Evolutionary conservation across 1,284 basidiomycete genomes (phyloP), one percentile per base, ranked within the genome.

Genomic region (Mycena sp.): DNA sequence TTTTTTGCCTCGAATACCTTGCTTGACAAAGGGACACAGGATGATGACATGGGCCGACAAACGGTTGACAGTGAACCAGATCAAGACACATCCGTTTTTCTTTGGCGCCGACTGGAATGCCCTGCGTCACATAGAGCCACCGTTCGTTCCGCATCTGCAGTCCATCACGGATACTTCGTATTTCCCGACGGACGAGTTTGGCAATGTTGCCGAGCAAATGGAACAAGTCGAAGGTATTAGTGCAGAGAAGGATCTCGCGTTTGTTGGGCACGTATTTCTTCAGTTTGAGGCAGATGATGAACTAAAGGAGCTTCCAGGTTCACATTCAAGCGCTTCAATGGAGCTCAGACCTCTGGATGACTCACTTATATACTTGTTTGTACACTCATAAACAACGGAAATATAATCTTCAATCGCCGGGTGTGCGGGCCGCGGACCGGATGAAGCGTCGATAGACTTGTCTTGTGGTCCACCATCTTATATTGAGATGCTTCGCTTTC

Each of bases 181-280:
- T 81, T 99, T 98, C 89, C 96, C 96, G 1, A 96, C 94, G 23
- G 96, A 99, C 70, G 97, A 99, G 75, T 88, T 98, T 61, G 91
- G 93, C 65, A 91, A 95, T 72, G 88, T 94, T 14, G 84, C 89
- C 2, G 88, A 95, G 64, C 88, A 93, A 67, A 83, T 92, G 19
- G 87, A 87, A 49, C 85, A 84, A 64, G 86, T 87, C 14, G 90
- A 92, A 71, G 85, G 87, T 25, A 82, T 88, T 51, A 88, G 90
- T 62, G 88, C 92, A 56, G 93, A 93, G 80, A 91, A 96, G 77
- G 93, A 96, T 77, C 84, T 98, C 58, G 95, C 96, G 23, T 98
- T 98, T 87, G 83, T 97, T 69, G 94, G 94, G 85, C 96, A 83
- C 70, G 86, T 80, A 30, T 32, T 59, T 43, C 25, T n/a, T 37